Evolutionary conservation across 2,329 filamentous ascomycete species (phyloP).

Genomic region (Clarireedia monteithiana): DNA sequence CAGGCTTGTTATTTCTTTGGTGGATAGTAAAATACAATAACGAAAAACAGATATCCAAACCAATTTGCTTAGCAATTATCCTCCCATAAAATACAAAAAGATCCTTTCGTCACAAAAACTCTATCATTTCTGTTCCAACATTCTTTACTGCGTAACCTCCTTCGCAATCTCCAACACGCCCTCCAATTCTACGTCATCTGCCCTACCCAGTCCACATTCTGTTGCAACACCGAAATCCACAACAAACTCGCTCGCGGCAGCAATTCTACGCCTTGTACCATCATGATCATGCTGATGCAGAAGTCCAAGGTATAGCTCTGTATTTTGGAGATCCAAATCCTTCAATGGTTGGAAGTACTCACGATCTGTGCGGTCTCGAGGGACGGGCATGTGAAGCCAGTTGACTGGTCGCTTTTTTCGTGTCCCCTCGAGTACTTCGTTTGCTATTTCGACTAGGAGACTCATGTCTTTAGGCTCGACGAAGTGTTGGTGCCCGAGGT

Average conservation of each 20-base stretch:
- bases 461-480: conserved; percentile 31
- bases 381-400: conserved; percentile 39
- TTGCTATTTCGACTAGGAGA: conserved; percentile 32
- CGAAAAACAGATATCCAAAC: too few species aligned
- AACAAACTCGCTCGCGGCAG: conserved; percentile 28
- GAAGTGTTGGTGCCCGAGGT: conserved; percentile 37
- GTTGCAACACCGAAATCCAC: conserved; percentile 34
- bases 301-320: conserved; percentile 34
- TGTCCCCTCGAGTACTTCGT: conserved; percentile 22
- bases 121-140: too few species aligned
- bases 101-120: too few species aligned
- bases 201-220: conserved; percentile 35
- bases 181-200: conserved; percentile 11
- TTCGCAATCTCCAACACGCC: conserved; percentile 10
- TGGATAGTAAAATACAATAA: too few species aligned
- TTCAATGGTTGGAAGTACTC: conserved; percentile 34
- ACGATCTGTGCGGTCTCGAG: conserved; percentile 31
- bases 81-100: too few species aligned
- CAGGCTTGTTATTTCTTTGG: too few species aligned
- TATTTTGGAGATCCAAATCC: conserved; percentile 25
- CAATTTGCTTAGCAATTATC: too few species aligned
- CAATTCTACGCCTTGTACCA: conserved; percentile 33
- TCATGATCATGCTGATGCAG: conserved; percentile 33
- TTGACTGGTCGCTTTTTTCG: conserved; percentile 27
- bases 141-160: background rate